Percentiles rank a stretch among this genome's conserved stretches.
Conservation (phyloP, 1,284 basidiomycete genomes). For the Rugosomyces carneus region DNA sequence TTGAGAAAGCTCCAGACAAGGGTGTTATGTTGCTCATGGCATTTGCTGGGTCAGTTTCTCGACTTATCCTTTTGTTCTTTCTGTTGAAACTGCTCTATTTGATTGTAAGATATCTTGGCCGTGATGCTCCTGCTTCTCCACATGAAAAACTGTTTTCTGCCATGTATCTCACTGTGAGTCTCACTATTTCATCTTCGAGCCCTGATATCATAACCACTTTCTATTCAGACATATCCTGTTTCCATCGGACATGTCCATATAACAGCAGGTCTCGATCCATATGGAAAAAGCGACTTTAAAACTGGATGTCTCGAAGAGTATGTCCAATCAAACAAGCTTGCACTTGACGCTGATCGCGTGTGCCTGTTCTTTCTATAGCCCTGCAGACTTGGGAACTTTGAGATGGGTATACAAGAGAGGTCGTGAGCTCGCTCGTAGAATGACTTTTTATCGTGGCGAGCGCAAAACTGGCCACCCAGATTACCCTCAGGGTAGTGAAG, state of each 20-base stretch:
- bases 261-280: slow-evolving; percentile 17
- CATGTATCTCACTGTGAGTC: slow-evolving; percentile 23
- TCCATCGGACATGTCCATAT: slow-evolving; percentile 24
- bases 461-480: neutral
- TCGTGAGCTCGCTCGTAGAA: slow-evolving; percentile 43
- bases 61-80: neutral
- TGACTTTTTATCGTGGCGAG: slow-evolving; percentile 2
- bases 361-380: slow-evolving; percentile 24
- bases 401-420: slow-evolving; percentile 52
- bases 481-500: slow-evolving; percentile 20
- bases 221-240: slow-evolving; percentile 22
- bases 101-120: slow-evolving; percentile 24
- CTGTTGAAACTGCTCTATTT: neutral
- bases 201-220: no score
- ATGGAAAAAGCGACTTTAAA: slow-evolving; percentile 21
- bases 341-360: no score
- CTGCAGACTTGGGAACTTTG: slow-evolving; percentile 46
- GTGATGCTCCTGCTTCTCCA: slow-evolving; percentile 20
- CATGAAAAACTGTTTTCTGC: slow-evolving; percentile 26
- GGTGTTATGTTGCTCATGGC: slow-evolving; percentile 28
- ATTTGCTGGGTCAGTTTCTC: slow-evolving; percentile 25
- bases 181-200: neutral
- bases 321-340: neutral
- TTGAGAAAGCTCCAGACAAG: slow-evolving; percentile 27
- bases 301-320: slow-evolving; percentile 24